These are phyloP conservation scores for Aspergillus affinis DNA, from an alignment of 495 filamentous ascomycete genomes.

Conservation along the genomic window DNA sequence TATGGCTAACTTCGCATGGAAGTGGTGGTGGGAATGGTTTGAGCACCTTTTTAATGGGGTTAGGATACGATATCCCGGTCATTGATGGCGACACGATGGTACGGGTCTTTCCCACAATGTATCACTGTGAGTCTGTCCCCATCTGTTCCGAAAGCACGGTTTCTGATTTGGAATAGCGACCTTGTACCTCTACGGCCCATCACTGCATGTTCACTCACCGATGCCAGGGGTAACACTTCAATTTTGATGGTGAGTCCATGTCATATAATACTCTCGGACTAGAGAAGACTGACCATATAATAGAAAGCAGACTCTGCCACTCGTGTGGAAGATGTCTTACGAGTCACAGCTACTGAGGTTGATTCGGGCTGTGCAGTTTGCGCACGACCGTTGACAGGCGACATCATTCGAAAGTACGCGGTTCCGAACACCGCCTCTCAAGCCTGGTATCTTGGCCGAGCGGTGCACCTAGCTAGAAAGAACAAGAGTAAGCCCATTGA, in stretches of 20 bases:
- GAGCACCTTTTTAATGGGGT: slow-evolving; percentile 29
- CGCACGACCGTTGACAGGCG: slow-evolving; percentile 26
- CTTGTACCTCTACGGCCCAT: no score
- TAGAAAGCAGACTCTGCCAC: slow-evolving; percentile 32
- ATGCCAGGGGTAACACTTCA: not conserved
- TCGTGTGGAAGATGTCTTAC: slow-evolving; percentile 30
- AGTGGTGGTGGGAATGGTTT: slow-evolving; percentile 39
- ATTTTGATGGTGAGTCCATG: no score
- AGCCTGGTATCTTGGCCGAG: slow-evolving; percentile 47
- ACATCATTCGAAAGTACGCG: slow-evolving; percentile 29
- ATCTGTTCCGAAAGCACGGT: no score
- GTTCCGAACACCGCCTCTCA: slow-evolving; percentile 40
- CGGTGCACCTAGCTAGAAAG: slow-evolving; percentile 42
- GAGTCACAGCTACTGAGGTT: slow-evolving; percentile 28
- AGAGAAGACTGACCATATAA: no score
- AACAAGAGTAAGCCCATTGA: slow-evolving; percentile 51
- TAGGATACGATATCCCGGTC: slow-evolving; percentile 31
- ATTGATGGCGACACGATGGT: slow-evolving; percentile 44
- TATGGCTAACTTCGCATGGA: no score
- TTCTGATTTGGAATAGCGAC: no score
- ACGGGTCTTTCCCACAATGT: slow-evolving; percentile 31
- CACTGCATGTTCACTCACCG: not conserved
- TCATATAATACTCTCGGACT: no score
- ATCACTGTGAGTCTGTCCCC: slow-evolving; percentile 23
- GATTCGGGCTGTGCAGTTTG: slow-evolving; percentile 27